These are phyloP conservation scores for Fraxinus floribunda DNA, from an alignment of 305 asterid species.

Conservation along the genomic window DNA sequence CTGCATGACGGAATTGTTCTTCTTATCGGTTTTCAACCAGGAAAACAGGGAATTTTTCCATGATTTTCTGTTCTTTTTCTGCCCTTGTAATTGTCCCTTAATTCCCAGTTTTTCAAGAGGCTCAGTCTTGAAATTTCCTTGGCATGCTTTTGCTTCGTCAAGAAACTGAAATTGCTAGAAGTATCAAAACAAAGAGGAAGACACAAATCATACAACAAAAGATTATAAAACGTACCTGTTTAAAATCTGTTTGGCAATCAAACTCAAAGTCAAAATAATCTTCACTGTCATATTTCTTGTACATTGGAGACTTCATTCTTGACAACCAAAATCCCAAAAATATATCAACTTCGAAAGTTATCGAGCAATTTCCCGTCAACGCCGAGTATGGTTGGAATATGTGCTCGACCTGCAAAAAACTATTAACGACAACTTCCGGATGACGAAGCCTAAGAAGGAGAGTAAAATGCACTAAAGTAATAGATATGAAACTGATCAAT, in stretches of 20 bases:
- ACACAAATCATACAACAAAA: neutral
- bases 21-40: slow-evolving; percentile 61
- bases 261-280: slow-evolving; percentile 39
- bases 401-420: neutral
- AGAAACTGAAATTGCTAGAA: slow-evolving; percentile 45
- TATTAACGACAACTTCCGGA: neutral
- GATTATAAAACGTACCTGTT: slow-evolving; percentile 37
- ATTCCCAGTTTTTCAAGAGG: slow-evolving; percentile 18
- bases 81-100: slow-evolving; percentile 27
- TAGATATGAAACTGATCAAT: neutral
- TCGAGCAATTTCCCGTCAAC: neutral
- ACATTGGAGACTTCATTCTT: slow-evolving; percentile 37
- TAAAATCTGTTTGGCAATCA: slow-evolving; percentile 61
- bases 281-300: slow-evolving; percentile 30
- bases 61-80: slow-evolving; percentile 44
- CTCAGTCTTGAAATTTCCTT: slow-evolving; percentile 19
- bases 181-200: neutral
- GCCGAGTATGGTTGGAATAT: neutral
- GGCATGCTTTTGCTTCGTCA: slow-evolving; percentile 53
- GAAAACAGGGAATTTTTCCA: slow-evolving; percentile 63
- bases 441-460: neutral
- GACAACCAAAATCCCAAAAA: neutral
- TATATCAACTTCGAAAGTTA: neutral
- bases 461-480: neutral
- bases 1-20: slow-evolving; percentile 28